Base-by-base conservation (phyloP, 176 grass and related monocot genomes). In the Canna indica region DNA sequence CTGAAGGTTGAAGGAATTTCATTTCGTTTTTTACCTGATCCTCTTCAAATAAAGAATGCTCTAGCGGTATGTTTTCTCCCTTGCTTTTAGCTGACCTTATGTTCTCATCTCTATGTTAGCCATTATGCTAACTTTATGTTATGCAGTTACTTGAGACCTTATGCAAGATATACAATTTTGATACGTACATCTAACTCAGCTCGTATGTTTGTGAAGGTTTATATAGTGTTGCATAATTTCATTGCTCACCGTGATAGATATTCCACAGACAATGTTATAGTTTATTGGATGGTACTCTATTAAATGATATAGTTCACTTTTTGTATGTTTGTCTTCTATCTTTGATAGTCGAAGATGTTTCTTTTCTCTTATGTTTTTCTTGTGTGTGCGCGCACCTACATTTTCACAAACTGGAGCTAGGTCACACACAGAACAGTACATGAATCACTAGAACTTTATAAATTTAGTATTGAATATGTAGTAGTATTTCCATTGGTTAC, bases 1-100 rank as follows among this genome's bases (percentile, higher is more conserved):
- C 85, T 93, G 68, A 99, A 99, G 75, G 89, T 88, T n/a, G 86
- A 90, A 90, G 89, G 89, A 64, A 93, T 99, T 45, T 89, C 94
- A 48, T 93, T 99, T 73, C 47, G 89, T 54, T 99, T 90, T 80
- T 86, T 99, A 82, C 89, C 94, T 44, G 84, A 99, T 68, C 88
- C 84, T 82, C 89, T 99, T 85, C 94, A 93, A 72, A 99, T 93
- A 79, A 99, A 85, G 85, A 84, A 99, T 78, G 94, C 89, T 17
- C 73, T 93, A 28, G 81, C 85, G 86, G 94, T 93, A 25, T 50
- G 82, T 17, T 50, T 32, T 48, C 20, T 27, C 38, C 46, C 10
- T 25, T 59, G 61, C 20, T 56, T 80, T 38, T 18, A 73, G 32
- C 4, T 38, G 24, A 36, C 34, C 10, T 22, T 36, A 36, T 10